phyloP scores from a whole-genome alignment of 148 eudicot species.

The Amaranthus palmeri region DNA sequence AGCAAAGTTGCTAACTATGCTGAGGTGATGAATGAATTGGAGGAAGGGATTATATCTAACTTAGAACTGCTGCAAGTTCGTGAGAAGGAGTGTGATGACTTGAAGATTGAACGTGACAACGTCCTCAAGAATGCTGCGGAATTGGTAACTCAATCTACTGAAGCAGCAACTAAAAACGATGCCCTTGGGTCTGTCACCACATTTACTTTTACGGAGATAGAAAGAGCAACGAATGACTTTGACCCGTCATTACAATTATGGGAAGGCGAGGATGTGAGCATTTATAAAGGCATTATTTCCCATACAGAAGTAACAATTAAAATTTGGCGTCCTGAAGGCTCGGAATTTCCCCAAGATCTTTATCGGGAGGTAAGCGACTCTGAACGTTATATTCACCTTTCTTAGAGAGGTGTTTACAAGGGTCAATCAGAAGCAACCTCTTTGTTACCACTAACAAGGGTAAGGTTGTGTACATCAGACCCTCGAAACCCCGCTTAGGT shows the following conservation, averaged over 20 bases:
- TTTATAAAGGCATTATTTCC: conserved; percentile 31
- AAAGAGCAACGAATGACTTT: conserved; percentile 31
- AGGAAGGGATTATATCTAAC: conserved; percentile 26
- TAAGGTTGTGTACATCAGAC: too few species aligned
- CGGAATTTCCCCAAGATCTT: conserved; percentile 53
- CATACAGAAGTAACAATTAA: conserved; percentile 63
- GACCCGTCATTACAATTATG: conserved; percentile 28
- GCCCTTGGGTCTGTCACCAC: conserved; percentile 21
- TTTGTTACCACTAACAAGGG: too few species aligned
- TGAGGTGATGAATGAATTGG: conserved; percentile 29
- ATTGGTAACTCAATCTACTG: conserved; percentile 29
- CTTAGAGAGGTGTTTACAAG: neutral
- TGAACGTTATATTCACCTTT: neutral
- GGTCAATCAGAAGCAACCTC: too few species aligned
- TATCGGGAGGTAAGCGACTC: conserved; percentile 58
- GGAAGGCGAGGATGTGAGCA: conserved; percentile 31
- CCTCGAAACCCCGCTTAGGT: too few species aligned
- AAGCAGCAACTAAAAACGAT: conserved; percentile 7
- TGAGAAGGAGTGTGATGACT: conserved; percentile 33
- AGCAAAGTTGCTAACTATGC: conserved; percentile 26
- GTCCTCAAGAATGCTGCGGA: conserved; percentile 32
- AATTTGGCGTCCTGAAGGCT: conserved; percentile 45
- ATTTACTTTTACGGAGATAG: conserved; percentile 28
- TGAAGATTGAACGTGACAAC: conserved; percentile 35
- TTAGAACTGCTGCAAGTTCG: conserved; percentile 26